These are phyloP conservation scores for Mycena belliarum DNA, from an alignment of 768 basidiomycete genomes.

Conservation along the genomic window DNA sequence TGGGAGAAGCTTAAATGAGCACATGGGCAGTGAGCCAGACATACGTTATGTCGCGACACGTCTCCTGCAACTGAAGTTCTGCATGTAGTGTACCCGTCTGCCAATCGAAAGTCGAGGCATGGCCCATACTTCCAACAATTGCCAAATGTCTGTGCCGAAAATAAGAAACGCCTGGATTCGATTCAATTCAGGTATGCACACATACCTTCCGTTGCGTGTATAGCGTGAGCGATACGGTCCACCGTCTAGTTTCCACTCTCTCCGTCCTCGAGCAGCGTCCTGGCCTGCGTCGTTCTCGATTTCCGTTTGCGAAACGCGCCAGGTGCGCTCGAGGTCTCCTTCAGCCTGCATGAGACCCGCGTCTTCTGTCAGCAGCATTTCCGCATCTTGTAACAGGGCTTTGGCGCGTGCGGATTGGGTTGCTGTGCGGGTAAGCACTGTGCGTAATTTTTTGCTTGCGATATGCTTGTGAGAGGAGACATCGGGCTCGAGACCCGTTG, in stretches of 20 bases:
- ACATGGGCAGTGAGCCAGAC: slow-evolving; percentile 27
- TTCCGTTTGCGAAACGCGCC: slow-evolving; percentile 83
- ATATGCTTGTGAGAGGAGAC: slow-evolving; percentile 60
- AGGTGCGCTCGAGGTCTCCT: slow-evolving; percentile 82
- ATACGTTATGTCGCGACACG: slow-evolving; percentile 89
- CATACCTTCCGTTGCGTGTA: slow-evolving; percentile 87
- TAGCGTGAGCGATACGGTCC: slow-evolving; percentile 86
- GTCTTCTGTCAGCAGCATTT: slow-evolving; percentile 68
- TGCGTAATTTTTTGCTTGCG: slow-evolving; percentile 73
- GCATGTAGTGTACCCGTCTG: slow-evolving; percentile 81
- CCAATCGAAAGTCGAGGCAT: slow-evolving; percentile 94
- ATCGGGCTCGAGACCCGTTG: slow-evolving; percentile 45
- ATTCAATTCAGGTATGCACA: slow-evolving; percentile 8
- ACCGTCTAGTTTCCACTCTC: slow-evolving; percentile 80
- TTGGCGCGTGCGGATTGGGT: slow-evolving; percentile 63
- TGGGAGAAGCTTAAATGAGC: neutral
- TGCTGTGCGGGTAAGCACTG: slow-evolving; percentile 63
- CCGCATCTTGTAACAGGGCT: slow-evolving; percentile 66
- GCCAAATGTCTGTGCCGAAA: slow-evolving; percentile 70
- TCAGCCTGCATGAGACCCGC: slow-evolving; percentile 76
- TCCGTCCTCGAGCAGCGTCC: slow-evolving; percentile 76
- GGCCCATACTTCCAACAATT: slow-evolving; percentile 79
- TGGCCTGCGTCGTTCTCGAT: slow-evolving; percentile 64
- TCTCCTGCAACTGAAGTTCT: slow-evolving; percentile 88
- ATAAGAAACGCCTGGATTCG: neutral